Evolutionary conservation across 2,329 filamentous ascomycete species (phyloP).

Genomic region (Beauveria asiatica): DNA sequence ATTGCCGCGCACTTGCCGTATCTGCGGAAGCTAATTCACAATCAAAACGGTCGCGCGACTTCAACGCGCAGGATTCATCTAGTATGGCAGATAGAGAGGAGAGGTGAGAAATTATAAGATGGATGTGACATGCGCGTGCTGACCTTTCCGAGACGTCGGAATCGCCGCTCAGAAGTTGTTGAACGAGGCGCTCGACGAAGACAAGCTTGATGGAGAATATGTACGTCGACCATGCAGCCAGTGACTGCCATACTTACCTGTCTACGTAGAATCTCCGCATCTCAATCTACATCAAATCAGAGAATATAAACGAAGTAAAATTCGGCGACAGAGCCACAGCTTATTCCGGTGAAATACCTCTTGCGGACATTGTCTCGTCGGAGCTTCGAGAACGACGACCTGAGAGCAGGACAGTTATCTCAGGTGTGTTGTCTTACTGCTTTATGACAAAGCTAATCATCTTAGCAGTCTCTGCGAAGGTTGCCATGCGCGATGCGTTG

Average conservation of each 20-base stretch:
- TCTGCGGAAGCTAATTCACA: constrained; percentile 21
- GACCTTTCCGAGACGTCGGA: not conserved
- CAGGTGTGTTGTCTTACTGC: not conserved
- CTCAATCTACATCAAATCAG: not conserved
- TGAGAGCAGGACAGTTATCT: not conserved
- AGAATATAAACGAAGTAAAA: not conserved
- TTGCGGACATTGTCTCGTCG: not conserved
- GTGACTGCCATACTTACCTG: not conserved
- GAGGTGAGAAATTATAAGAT: not conserved
- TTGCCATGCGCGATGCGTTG: not conserved
- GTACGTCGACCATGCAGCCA: not conserved
- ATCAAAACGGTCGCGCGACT: not conserved
- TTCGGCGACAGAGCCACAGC: not conserved
- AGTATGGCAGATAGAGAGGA: constrained; percentile 20
- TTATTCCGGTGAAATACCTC: not conserved
- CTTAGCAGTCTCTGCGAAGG: not conserved
- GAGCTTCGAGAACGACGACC: not conserved
- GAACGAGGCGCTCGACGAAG: not conserved
- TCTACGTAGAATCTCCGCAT: not conserved
- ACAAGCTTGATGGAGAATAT: not conserved
- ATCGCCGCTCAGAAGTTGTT: not conserved
- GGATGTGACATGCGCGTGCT: not conserved
- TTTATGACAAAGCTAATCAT: not conserved
- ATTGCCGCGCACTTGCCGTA: constrained; percentile 25
- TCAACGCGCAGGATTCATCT: constrained; percentile 20